Evolutionary conservation across 2,329 filamentous ascomycete species (phyloP), one percentile per base, ranked within the genome.

Genomic region (Pseudogymnoascus sp.): DNA sequence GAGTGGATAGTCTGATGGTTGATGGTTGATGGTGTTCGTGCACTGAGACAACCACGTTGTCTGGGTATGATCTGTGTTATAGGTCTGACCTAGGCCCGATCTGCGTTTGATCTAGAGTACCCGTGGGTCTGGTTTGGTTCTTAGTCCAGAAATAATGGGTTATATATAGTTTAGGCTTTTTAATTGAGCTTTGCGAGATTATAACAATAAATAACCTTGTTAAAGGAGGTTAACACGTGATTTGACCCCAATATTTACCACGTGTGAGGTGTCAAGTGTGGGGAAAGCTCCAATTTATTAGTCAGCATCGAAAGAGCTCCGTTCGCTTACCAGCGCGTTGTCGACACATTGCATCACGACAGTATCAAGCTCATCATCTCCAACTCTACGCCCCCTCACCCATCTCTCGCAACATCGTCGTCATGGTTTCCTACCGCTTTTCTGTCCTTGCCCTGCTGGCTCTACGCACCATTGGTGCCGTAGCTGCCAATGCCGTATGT

Each of bases 371-470:
- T n/a, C 48, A 54, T 31, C 25, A 31, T 31, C 48, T 54, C 23
- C n/a, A 54, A 54, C 23, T 54, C 48, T n/a, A 16, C 48, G 48
- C 14, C 48, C 16, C 45, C 23, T 31, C 8, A 16, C 48, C 23
- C n/a, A 54, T 31, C 48, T 54, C 48, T 54, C 25, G 23, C 48
- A 54, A 61, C 28, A 61, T 39, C 19, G 31, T 6, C 57, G 37
- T 10, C 25, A 95, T 95, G 90, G 85, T 88, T 79, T 85, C 84
- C 74, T 82, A 90, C 77, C 88, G 86, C 79, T 82, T 90, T 73
- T 85, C 90, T 71, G 81, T 88, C 65, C 79, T 93, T 72, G 87
- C 88, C 71, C 78, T 93, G 67, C 80, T 92, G 77, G 88, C 89
- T 67, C 79, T 90, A 71, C 84, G 86, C 75, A 83, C 87, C 70